These are phyloP conservation scores for Zalaria sp. DNA, from an alignment of 2,329 filamentous ascomycete genomes.

Conservation along the genomic window DNA sequence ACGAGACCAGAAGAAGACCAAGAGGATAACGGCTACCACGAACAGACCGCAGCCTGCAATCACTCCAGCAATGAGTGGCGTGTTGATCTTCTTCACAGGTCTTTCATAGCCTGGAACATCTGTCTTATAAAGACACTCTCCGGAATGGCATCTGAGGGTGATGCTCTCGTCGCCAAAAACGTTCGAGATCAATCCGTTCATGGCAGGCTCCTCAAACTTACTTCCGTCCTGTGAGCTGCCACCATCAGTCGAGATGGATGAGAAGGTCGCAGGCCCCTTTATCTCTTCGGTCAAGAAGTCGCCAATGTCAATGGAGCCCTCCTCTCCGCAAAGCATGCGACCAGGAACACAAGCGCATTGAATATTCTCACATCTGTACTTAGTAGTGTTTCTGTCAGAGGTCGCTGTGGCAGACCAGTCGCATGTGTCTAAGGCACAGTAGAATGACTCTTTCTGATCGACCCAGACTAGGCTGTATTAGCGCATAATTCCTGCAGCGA, in stretches of 20 bases:
- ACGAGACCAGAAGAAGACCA: conserved; percentile 78
- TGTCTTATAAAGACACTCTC: conserved; percentile 86
- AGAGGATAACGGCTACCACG: conserved; percentile 69
- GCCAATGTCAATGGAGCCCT: conserved; percentile 79
- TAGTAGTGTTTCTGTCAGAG: conserved; percentile 62
- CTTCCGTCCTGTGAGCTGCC: conserved; percentile 55
- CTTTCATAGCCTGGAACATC: conserved; percentile 83
- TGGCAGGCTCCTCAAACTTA: conserved; percentile 76
- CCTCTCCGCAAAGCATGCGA: conserved; percentile 86
- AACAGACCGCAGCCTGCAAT: conserved; percentile 80
- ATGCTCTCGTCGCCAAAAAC: conserved; percentile 92
- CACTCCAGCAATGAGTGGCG: conserved; percentile 83
- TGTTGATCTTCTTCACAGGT: conserved; percentile 91
- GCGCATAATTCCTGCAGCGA: too few species aligned
- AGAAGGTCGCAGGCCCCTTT: conserved; percentile 75
- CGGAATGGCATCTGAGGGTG: conserved; percentile 63
- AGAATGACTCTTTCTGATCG: conserved; percentile 86
- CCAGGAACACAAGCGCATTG: conserved; percentile 78
- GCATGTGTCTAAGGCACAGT: conserved; percentile 78
- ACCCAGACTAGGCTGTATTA: conserved; percentile 61
- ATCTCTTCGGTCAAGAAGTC: conserved; percentile 78
- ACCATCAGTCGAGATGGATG: conserved; percentile 44
- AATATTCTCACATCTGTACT: conserved; percentile 73
- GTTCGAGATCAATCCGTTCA: conserved; percentile 77
- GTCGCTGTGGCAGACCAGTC: conserved; percentile 55